Conservation (phyloP, 2,329 filamentous ascomycete genomes). For the Didymella keratinophila region DNA sequence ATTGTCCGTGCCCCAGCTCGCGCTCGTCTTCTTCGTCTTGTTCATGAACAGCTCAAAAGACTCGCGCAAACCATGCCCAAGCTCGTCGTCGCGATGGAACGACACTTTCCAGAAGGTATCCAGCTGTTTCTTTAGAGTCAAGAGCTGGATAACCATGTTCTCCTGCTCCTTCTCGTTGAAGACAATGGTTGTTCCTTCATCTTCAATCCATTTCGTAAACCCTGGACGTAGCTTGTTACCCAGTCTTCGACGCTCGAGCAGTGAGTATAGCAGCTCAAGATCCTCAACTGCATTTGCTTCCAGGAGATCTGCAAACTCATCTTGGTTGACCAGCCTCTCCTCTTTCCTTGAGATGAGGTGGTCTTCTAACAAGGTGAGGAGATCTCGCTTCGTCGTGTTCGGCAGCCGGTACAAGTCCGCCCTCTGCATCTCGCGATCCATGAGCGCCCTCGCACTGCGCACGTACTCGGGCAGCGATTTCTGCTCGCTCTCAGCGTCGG, state of each 20-base stretch:
- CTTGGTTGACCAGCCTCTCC: slow-evolving; percentile 62
- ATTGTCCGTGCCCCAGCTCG: slow-evolving; percentile 80
- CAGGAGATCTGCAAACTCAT: slow-evolving; percentile 76
- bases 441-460: slow-evolving; percentile 70
- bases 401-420: slow-evolving; percentile 86
- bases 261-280: slow-evolving; percentile 77
- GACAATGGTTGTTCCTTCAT: slow-evolving; percentile 78
- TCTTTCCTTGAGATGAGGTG: slow-evolving; percentile 75
- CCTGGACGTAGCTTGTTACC: slow-evolving; percentile 73
- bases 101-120: slow-evolving; percentile 79
- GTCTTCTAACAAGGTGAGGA: slow-evolving; percentile 76
- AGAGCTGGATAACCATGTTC: slow-evolving; percentile 84
- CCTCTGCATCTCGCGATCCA: slow-evolving; percentile 74
- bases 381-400: slow-evolving; percentile 77
- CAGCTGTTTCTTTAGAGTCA: slow-evolving; percentile 80
- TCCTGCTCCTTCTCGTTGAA: slow-evolving; percentile 79
- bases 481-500: slow-evolving; percentile 68
- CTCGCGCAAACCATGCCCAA: slow-evolving; percentile 81
- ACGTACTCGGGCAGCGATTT: slow-evolving; percentile 78
- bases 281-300: slow-evolving; percentile 73
- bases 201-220: slow-evolving; percentile 81
- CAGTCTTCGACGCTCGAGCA: slow-evolving; percentile 76
- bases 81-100: slow-evolving; percentile 78
- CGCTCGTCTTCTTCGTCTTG: slow-evolving; percentile 74
- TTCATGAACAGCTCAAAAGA: slow-evolving; percentile 93